Evolutionary conservation across 352 stramenopile species (phyloP), one percentile per base, ranked within the genome.

Genomic region (Pythium myriotylum): DNA sequence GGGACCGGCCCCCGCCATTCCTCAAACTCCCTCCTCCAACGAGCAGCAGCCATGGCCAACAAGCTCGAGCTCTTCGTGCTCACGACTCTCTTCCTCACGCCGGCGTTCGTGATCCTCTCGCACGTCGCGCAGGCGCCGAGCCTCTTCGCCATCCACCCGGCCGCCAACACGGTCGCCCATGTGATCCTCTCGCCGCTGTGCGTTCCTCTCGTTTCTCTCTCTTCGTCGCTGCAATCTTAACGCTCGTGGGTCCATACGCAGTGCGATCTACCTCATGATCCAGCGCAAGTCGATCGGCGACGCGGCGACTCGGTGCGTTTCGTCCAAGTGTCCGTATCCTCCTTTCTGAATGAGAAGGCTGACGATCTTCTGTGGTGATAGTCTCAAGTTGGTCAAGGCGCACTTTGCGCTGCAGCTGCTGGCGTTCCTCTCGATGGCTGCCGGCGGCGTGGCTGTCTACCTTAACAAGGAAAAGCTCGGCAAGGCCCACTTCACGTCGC

Each of bases 401-500:
- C 81, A 91, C 70, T 79, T 82, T 51, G 39, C 63, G 20, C 64
- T 75, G 35, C 81, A 89, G 55, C 23, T 77, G 42, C 47, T 86
- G 24, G 75, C 77, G 24, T 75, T 91, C 54, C 23, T 80, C 20
- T 50, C 73, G 22, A 77, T 91, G 50, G 68, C 48, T 27, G 54
- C 27, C 1, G 81, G 71, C 9, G 81, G 81, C 23, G 61, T 64
- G 10, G 71, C 68, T 3, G 76, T 73, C 3, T 91, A 74, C 60
- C 55, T 84, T 62, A 84, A 73, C 61, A 91, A 91, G 63, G 77
- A 88, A 20, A 65, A 74, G 26, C 70, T 66, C 40, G 71, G 66
- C 35, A 91, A 89, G 57, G 65, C 79, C 12, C 81, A 91, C 52
- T 87, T 91, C 48, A 84, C 76, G 45, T 85, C 77, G 17, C 80